Conservation (phyloP, 1,284 basidiomycete genomes). For the Megacollybia platyphylla region DNA sequence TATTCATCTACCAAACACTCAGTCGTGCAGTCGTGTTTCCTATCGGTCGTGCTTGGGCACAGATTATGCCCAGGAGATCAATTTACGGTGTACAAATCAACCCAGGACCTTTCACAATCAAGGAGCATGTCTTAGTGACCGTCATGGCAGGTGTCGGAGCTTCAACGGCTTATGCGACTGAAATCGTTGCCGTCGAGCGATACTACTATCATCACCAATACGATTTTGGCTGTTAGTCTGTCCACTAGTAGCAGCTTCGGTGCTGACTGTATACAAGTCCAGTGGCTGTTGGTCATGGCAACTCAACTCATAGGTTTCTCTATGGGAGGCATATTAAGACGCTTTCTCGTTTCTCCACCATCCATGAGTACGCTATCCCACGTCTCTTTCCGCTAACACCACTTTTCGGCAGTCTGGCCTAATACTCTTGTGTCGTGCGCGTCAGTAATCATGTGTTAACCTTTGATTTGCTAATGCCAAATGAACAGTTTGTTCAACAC, state of each 20-base stretch:
- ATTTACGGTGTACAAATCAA: constrained; percentile 44
- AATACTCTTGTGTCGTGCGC: constrained; percentile 69
- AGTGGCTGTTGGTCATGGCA: constrained; percentile 49
- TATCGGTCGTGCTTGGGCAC: constrained; percentile 34
- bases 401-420: constrained; percentile 52
- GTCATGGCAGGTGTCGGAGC: constrained; percentile 62
- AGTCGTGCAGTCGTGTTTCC: constrained; percentile 50
- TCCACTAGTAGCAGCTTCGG: not conserved
- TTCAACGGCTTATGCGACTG: constrained; percentile 54
- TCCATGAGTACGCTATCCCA: constrained; percentile 45
- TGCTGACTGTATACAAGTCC: constrained; percentile 15
- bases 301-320: constrained; percentile 63
- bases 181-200: constrained; percentile 66
- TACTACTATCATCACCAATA: constrained; percentile 34
- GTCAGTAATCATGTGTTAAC: not conserved
- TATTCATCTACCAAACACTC: constrained; percentile 14
- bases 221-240: constrained; percentile 20
- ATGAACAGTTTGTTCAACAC: constrained; percentile 46
- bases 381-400: not conserved
- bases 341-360: constrained; percentile 64
- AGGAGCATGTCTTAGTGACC: constrained; percentile 54
- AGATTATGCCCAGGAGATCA: constrained; percentile 32
- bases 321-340: constrained; percentile 47
- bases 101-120: constrained; percentile 67
- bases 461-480: not conserved